Percentiles rank a stretch among this genome's conserved stretches.
Evolutionary conservation across 2,329 filamentous ascomycete genomes (phyloP).

Genomic region (Sporothrix dimorphospora): DNA sequence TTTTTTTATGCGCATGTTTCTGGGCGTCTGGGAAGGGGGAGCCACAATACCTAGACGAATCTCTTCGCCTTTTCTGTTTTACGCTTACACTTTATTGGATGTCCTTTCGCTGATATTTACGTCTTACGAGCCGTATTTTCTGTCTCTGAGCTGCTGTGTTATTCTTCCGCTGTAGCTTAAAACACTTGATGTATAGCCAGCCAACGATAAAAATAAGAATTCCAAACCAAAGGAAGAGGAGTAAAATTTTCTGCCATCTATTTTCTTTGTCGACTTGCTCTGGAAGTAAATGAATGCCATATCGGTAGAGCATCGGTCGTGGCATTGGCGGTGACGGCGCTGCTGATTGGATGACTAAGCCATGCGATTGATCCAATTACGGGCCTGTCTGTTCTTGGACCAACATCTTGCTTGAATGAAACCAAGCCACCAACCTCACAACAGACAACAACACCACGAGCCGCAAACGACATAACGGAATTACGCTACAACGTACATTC

Average conservation of each 20-base stretch:
- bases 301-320: background rate
- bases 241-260: too few relatives aligned
- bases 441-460: background rate
- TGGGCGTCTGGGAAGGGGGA: slow-evolving; percentile 13
- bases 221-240: too few relatives aligned
- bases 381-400: background rate
- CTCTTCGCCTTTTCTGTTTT: background rate
- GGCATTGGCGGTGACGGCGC: background rate
- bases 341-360: slow-evolving; percentile 9
- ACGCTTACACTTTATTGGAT: background rate
- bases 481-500: too few relatives aligned
- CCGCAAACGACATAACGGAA: background rate
- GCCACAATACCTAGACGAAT: slow-evolving; percentile 6
- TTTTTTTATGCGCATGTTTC: background rate
- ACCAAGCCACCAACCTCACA: background rate
- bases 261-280: background rate
- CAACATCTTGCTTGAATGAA: background rate
- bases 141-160: too few relatives aligned
- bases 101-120: background rate
- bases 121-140: background rate
- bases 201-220: too few relatives aligned
- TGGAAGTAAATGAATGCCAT: background rate
- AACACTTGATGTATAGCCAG: too few relatives aligned
- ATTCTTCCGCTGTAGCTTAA: too few relatives aligned
- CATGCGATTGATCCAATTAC: background rate